Percentiles rank a stretch among this genome's conserved stretches.
phyloP scores from a whole-genome alignment of 2,329 filamentous ascomycete genomes.

The Boeremia exigua region DNA sequence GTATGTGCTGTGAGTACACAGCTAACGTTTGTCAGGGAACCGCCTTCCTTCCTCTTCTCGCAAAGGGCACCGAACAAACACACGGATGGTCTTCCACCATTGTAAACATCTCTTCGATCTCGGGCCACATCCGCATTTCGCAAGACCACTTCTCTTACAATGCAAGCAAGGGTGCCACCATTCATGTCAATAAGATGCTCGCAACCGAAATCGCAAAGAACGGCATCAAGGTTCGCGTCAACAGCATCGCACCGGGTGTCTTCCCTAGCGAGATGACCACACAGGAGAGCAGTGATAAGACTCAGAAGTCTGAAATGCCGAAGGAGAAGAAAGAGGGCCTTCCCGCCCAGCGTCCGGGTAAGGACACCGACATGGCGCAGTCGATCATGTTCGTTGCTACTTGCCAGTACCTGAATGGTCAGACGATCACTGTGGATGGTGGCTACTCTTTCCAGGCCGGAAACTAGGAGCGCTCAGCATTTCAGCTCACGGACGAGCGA shows the following conservation, averaged over 20 bases:
- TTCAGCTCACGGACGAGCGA: conserved; percentile 9
- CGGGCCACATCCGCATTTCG: conserved; percentile 53
- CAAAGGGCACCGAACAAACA: conserved; percentile 51
- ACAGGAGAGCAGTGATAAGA: conserved; percentile 54
- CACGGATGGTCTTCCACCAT: conserved; percentile 53
- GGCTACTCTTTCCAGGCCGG: conserved; percentile 54
- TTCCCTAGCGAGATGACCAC: conserved; percentile 67
- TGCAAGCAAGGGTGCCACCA: conserved; percentile 57
- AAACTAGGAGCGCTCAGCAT: conserved; percentile 25
- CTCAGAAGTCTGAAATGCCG: conserved; percentile 61
- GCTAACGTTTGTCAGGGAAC: conserved; percentile 33
- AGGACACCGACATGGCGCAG: conserved; percentile 55
- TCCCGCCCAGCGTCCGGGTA: conserved; percentile 60
- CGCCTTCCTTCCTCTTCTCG: conserved; percentile 55
- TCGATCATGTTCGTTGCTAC: conserved; percentile 59
- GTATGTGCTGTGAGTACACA: background rate
- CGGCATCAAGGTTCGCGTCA: conserved; percentile 62
- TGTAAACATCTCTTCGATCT: conserved; percentile 56
- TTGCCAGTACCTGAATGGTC: conserved; percentile 59
- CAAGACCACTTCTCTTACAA: conserved; percentile 59
- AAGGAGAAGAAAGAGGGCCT: conserved; percentile 61
- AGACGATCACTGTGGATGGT: conserved; percentile 60
- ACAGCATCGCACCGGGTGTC: conserved; percentile 63
- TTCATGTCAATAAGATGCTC: conserved; percentile 63
- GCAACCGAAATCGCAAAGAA: conserved; percentile 60